phyloP scores from a whole-genome alignment of 116 monocot genomes.

The Iris pallida region DNA sequence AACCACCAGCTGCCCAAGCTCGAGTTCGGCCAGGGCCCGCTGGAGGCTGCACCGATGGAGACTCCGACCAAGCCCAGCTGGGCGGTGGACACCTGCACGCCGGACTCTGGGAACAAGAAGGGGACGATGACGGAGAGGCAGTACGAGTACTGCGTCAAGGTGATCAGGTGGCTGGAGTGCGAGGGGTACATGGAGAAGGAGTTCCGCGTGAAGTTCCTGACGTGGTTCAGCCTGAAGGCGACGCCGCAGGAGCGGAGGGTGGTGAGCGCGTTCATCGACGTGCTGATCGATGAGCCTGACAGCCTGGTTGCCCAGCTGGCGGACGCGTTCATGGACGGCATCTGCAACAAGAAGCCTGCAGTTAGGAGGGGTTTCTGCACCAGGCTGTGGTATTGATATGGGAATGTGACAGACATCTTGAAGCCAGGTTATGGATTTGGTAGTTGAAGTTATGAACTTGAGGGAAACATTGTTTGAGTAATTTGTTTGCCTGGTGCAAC shows the following conservation, averaged over 20 bases:
- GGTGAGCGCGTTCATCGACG: conserved; percentile 72
- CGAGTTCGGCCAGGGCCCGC: conserved; percentile 26
- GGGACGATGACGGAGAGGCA: conserved; percentile 37
- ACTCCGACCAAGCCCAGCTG: conserved; percentile 43
- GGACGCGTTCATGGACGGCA: conserved; percentile 78
- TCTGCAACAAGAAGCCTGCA: conserved; percentile 47
- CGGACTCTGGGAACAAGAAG: conserved; percentile 37
- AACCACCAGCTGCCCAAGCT: conserved; percentile 18
- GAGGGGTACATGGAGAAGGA: conserved; percentile 88
- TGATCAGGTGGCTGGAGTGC: conserved; percentile 73
- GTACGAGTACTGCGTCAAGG: conserved; percentile 87
- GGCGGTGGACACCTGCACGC: conserved; percentile 7
- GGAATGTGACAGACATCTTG: background rate
- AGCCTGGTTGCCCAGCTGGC: conserved; percentile 67
- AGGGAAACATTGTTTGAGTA: too few species aligned
- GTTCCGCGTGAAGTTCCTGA: conserved; percentile 73
- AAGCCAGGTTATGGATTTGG: too few species aligned
- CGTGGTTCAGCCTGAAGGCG: conserved; percentile 89
- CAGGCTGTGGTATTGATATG: conserved; percentile 48
- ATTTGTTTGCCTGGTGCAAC: too few species aligned
- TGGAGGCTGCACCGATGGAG: conserved; percentile 23
- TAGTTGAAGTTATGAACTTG: too few species aligned
- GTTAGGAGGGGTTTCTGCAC: conserved; percentile 39
- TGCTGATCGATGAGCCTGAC: conserved; percentile 64
- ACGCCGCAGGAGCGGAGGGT: conserved; percentile 64